Percentiles rank a stretch among this genome's conserved stretches.
Conservation (phyloP, 768 basidiomycete genomes). For the Hygrophorus russula region DNA sequence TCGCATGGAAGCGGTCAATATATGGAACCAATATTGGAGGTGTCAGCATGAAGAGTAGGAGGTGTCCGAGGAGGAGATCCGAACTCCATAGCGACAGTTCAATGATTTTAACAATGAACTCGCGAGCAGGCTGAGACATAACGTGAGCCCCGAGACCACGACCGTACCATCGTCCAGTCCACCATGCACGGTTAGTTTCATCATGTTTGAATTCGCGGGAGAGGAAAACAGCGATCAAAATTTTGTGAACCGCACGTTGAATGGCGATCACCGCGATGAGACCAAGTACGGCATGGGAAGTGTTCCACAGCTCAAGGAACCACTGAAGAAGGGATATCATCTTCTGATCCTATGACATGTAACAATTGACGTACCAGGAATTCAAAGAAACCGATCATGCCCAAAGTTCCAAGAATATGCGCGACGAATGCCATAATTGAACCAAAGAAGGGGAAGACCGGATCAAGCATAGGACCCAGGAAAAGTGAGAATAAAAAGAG, state of each 20-base stretch:
- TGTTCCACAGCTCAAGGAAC: slow-evolving; percentile 90
- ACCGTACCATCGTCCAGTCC: slow-evolving; percentile 97
- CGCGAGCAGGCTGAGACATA: slow-evolving; percentile 96
- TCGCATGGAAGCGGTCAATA: slow-evolving; percentile 86
- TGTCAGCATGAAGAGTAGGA: slow-evolving; percentile 85
- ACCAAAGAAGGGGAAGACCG: slow-evolving; percentile 80
- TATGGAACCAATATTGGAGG: slow-evolving; percentile 85
- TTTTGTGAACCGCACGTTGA: slow-evolving; percentile 88
- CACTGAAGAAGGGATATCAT: slow-evolving; percentile 39
- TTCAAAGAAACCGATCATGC: slow-evolving; percentile 92
- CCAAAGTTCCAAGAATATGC: slow-evolving; percentile 71
- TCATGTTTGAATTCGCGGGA: slow-evolving; percentile 99
- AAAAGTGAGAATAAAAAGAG: slow-evolving; percentile 87
- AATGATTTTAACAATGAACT: slow-evolving; percentile 96
- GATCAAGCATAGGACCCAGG: slow-evolving; percentile 84
- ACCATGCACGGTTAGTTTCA: slow-evolving; percentile 97
- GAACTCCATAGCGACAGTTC: slow-evolving; percentile 94
- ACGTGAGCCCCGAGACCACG: slow-evolving; percentile 83
- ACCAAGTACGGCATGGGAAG: slow-evolving; percentile 87
- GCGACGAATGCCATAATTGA: slow-evolving; percentile 87
- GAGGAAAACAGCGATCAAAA: slow-evolving; percentile 87
- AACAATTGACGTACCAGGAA: slow-evolving; percentile 58
- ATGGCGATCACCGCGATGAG: slow-evolving; percentile 86
- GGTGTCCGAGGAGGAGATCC: slow-evolving; percentile 80
- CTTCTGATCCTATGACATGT: neutral